Evolutionary conservation across 1,139 yeast genomes (phyloP).

Genomic region (Pichia kudriavzevii): DNA sequence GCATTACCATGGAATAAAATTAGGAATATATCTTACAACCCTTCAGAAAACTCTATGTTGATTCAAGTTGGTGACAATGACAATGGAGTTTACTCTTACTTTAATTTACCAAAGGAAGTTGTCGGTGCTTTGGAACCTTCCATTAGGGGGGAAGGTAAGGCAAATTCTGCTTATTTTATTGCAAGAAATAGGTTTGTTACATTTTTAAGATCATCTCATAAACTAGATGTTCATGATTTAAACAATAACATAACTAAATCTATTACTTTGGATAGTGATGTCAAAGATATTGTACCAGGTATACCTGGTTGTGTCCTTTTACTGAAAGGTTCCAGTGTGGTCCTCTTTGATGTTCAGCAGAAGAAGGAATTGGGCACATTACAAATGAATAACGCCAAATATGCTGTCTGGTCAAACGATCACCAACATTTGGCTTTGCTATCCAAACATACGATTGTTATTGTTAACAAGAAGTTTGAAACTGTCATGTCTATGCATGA

Average conservation of each 20-base stretch:
- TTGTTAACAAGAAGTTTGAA: slow-evolving; percentile 74
- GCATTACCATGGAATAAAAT: slow-evolving; percentile 85
- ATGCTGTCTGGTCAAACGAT: slow-evolving; percentile 82
- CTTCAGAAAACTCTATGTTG: slow-evolving; percentile 80
- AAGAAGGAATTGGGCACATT: slow-evolving; percentile 68
- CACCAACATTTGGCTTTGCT: slow-evolving; percentile 83
- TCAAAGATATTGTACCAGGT: slow-evolving; percentile 66
- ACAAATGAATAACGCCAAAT: slow-evolving; percentile 73
- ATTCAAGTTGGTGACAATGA: slow-evolving; percentile 72
- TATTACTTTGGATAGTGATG: slow-evolving; percentile 64
- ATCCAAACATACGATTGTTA: slow-evolving; percentile 87
- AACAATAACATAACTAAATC: slow-evolving; percentile 75
- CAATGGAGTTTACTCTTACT: slow-evolving; percentile 60
- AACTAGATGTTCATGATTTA: slow-evolving; percentile 76
- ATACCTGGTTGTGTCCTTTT: slow-evolving; percentile 81
- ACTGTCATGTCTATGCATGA: slow-evolving; percentile 84
- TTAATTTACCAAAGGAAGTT: slow-evolving; percentile 75
- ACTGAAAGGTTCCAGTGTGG: slow-evolving; percentile 63
- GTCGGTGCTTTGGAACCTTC: slow-evolving; percentile 91
- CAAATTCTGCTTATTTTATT: slow-evolving; percentile 80
- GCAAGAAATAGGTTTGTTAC: slow-evolving; percentile 92
- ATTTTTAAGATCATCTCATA: slow-evolving; percentile 54
- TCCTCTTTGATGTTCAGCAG: slow-evolving; percentile 89
- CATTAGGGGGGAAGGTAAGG: slow-evolving; percentile 71
- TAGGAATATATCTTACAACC: slow-evolving; percentile 81